Evolutionary conservation across 2,329 filamentous ascomycete species (phyloP).

Genomic region (Ophiocordyceps unilateralis): DNA sequence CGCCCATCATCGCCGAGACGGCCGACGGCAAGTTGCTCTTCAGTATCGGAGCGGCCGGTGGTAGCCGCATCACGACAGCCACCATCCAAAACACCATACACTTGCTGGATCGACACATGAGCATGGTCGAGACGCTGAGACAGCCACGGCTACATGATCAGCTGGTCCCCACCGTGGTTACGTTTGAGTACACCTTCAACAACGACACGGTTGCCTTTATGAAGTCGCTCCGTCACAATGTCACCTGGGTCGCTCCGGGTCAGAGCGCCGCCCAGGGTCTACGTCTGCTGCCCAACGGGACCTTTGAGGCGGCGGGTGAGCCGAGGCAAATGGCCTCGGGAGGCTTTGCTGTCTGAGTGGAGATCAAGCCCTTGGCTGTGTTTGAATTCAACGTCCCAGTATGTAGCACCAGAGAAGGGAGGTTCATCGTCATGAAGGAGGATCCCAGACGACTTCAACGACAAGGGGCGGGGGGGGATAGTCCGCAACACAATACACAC

Average conservation of each 20-base stretch:
- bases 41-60: slow-evolving; percentile 62
- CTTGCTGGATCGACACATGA: slow-evolving; percentile 51
- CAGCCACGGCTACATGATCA: slow-evolving; percentile 69
- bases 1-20: slow-evolving; percentile 59
- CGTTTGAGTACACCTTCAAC: slow-evolving; percentile 58
- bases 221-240: slow-evolving; percentile 51
- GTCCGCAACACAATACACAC: too few species aligned
- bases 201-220: slow-evolving; percentile 52
- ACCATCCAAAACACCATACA: slow-evolving; percentile 65
- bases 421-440: too few species aligned
- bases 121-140: slow-evolving; percentile 43
- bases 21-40: slow-evolving; percentile 53
- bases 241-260: slow-evolving; percentile 50
- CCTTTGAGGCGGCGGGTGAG: slow-evolving; percentile 68
- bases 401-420: too few species aligned
- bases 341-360: slow-evolving; percentile 33
- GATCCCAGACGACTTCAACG: too few species aligned
- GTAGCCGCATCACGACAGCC: slow-evolving; percentile 68
- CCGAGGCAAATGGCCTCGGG: slow-evolving; percentile 63
- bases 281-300: slow-evolving; percentile 40
- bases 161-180: slow-evolving; percentile 49
- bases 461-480: too few species aligned
- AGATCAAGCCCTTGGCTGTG: too few species aligned
- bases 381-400: too few species aligned
- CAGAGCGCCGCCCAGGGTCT: slow-evolving; percentile 59